phyloP scores from a whole-genome alignment of 2,329 filamentous ascomycete genomes.

The Neoarthrinium moseri region DNA sequence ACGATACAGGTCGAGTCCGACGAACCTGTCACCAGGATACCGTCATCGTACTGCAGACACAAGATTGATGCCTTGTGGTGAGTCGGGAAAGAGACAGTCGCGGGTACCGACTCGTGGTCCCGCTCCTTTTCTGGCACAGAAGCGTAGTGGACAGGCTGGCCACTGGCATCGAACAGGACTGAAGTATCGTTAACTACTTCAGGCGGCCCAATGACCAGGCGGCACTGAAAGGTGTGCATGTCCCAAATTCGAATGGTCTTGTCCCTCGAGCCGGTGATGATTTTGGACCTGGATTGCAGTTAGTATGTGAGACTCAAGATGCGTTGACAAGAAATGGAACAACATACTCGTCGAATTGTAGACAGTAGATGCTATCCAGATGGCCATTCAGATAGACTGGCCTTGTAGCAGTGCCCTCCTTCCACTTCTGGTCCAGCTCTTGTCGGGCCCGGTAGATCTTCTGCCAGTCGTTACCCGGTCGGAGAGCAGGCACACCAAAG shows the following conservation, averaged over 20 bases:
- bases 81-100: slow-evolving; percentile 54
- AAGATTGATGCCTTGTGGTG: slow-evolving; percentile 92
- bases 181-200: slow-evolving; percentile 55
- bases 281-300: slow-evolving; percentile 68
- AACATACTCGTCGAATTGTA: slow-evolving; percentile 91
- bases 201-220: slow-evolving; percentile 80
- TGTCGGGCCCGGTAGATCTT: slow-evolving; percentile 77
- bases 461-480: slow-evolving; percentile 76
- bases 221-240: slow-evolving; percentile 82
- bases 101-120: slow-evolving; percentile 47
- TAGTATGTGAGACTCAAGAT: slow-evolving; percentile 24
- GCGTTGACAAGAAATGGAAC: background rate
- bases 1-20: slow-evolving; percentile 91
- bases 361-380: slow-evolving; percentile 93
- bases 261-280: slow-evolving; percentile 94
- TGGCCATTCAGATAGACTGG: slow-evolving; percentile 92
- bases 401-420: slow-evolving; percentile 66
- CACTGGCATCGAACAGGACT: slow-evolving; percentile 52
- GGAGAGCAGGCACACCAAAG: slow-evolving; percentile 53
- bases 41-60: slow-evolving; percentile 90
- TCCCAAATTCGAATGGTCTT: slow-evolving; percentile 97
- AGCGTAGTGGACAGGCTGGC: slow-evolving; percentile 53
- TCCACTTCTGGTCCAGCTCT: slow-evolving; percentile 78
- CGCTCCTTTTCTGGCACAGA: slow-evolving; percentile 49
- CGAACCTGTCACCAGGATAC: slow-evolving; percentile 91